phyloP scores from a whole-genome alignment of 129 eudicot genomes.

The Lactuca saligna region DNA sequence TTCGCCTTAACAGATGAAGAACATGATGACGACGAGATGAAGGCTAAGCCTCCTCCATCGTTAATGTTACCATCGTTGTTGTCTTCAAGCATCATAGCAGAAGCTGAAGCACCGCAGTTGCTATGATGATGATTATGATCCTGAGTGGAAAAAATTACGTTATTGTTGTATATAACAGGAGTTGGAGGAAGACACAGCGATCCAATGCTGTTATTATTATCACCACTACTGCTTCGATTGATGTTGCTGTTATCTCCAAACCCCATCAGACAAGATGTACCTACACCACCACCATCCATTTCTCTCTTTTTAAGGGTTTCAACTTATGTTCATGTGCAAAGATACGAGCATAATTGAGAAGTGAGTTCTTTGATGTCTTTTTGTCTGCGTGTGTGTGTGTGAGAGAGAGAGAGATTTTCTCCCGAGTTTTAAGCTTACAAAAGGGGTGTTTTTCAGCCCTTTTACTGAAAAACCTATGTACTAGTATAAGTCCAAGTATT shows the following conservation, averaged over 20 bases:
- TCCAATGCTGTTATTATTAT: constrained; percentile 15
- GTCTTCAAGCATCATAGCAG: constrained; percentile 33
- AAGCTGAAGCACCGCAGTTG: constrained; percentile 21
- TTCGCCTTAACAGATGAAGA: constrained; percentile 56
- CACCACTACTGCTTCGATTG: constrained; percentile 14
- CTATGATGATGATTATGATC: constrained; percentile 36
- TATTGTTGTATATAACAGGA: constrained; percentile 40
- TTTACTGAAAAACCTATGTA: constrained; percentile 68
- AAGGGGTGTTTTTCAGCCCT: constrained; percentile 47
- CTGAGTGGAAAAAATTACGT: constrained; percentile 36
- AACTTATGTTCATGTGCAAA: constrained; percentile 33
- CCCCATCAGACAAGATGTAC: constrained; percentile 53
- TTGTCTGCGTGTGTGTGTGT: constrained; percentile 1
- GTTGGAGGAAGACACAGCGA: constrained; percentile 35
- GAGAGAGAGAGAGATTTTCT: constrained; percentile 24
- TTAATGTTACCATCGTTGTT: constrained; percentile 16
- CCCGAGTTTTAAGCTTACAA: constrained; percentile 80
- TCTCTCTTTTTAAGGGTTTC: constrained; percentile 22
- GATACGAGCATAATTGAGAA: constrained; percentile 32
- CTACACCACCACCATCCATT: constrained; percentile 32
- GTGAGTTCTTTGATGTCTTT: constrained; percentile 13
- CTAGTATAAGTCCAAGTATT: constrained; percentile 20
- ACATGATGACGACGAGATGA: constrained; percentile 14
- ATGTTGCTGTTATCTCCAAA: constrained; percentile 46
- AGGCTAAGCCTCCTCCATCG: constrained; percentile 15